Percentiles rank a stretch among this genome's conserved stretches.
These are phyloP conservation scores for Cladophialophora chaetospira DNA, from an alignment of 2,329 filamentous ascomycete genomes.

Conservation along the genomic window DNA sequence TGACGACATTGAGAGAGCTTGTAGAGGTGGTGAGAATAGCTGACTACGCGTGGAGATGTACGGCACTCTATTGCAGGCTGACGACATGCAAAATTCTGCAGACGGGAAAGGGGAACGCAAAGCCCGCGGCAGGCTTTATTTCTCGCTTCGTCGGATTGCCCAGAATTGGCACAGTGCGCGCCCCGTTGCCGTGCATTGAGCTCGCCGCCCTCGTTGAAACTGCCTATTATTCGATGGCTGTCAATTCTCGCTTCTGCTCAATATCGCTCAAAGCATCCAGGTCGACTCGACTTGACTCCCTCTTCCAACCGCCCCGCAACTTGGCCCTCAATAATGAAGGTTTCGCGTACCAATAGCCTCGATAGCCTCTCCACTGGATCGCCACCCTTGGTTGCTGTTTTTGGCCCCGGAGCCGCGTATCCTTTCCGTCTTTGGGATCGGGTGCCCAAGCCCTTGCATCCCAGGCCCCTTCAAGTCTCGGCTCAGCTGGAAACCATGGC, in stretches of 20 bases:
- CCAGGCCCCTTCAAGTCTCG: conserved; percentile 1
- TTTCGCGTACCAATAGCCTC: background rate
- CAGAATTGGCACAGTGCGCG: background rate
- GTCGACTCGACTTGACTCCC: background rate
- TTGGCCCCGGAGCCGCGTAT: conserved; percentile 12
- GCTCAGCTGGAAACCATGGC: conserved; percentile 7
- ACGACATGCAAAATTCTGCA: background rate
- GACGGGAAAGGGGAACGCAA: background rate
- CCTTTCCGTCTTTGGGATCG: background rate
- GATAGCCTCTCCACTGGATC: conserved; percentile 3
- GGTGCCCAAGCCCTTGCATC: background rate
- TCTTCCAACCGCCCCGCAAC: conserved; percentile 1
- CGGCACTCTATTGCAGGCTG: background rate
- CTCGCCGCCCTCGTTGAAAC: background rate
- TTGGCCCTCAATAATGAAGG: background rate
- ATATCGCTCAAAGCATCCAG: background rate
- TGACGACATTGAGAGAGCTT: background rate
- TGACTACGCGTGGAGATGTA: background rate
- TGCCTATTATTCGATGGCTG: background rate
- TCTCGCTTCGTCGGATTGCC: conserved; percentile 4
- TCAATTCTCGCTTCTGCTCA: background rate
- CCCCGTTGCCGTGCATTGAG: background rate
- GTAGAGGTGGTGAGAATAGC: background rate
- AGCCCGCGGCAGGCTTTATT: background rate
- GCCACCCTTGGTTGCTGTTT: conserved; percentile 13